Percentiles rank a stretch among this genome's conserved stretches.
Conservation (phyloP, 164 flowering plant species). For the Kalanchoe fedtschenkoi region DNA sequence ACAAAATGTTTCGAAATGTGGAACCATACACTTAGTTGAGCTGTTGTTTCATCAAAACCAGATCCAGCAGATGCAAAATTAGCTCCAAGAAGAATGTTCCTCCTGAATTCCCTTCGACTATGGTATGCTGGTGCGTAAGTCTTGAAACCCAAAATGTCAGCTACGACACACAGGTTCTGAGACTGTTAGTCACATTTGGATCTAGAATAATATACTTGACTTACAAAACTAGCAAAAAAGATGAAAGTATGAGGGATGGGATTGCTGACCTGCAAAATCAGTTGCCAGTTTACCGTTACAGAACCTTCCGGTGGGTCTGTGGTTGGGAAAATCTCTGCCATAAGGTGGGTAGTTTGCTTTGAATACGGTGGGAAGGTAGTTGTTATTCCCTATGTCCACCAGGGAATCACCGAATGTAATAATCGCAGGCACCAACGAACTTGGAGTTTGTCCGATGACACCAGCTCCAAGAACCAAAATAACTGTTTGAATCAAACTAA, state of each 20-base stretch:
- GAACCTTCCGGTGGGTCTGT: slow-evolving; percentile 63
- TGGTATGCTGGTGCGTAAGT: slow-evolving; percentile 71
- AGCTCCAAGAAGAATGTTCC: slow-evolving; percentile 76
- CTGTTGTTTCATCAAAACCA: slow-evolving; percentile 77
- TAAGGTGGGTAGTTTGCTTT: slow-evolving; percentile 61
- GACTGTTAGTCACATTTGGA: too few relatives aligned
- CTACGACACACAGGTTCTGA: too few relatives aligned
- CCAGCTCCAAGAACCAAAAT: background rate
- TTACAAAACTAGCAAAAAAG: too few relatives aligned
- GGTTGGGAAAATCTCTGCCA: slow-evolving; percentile 57
- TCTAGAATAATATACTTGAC: too few relatives aligned
- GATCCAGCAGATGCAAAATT: slow-evolving; percentile 94
- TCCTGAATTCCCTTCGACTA: slow-evolving; percentile 62
- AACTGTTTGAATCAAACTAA: background rate
- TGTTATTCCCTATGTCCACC: slow-evolving; percentile 70
- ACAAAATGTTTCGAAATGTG: slow-evolving; percentile 16
- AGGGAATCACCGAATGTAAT: slow-evolving; percentile 65
- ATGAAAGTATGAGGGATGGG: too few relatives aligned
- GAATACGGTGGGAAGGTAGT: slow-evolving; percentile 34
- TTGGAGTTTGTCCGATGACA: background rate
- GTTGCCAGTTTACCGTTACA: slow-evolving; percentile 70
- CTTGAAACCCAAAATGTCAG: slow-evolving; percentile 80
- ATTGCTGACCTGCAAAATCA: slow-evolving; percentile 41
- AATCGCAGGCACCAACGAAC: slow-evolving; percentile 43
- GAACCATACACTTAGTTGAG: slow-evolving; percentile 14